Evolutionary conservation across 139 green algal genomes (phyloP).

Genomic region (Chlorella sorokiniana): DNA sequence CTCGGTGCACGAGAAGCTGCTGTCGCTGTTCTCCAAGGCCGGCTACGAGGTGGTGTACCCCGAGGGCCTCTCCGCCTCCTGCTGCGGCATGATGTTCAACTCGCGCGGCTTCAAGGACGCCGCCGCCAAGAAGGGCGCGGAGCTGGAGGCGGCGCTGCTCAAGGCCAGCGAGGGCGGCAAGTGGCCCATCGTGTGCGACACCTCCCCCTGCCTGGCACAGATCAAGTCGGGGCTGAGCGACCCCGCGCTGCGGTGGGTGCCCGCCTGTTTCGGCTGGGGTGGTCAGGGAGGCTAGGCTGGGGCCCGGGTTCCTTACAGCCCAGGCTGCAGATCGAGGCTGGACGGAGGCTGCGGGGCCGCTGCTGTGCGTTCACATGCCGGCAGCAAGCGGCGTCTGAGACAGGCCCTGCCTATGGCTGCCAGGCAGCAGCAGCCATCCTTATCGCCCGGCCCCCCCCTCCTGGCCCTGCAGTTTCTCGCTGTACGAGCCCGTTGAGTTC

Average conservation of each 20-base stretch:
- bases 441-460: not conserved
- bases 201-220: slow-evolving; percentile 87
- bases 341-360: too few relatives aligned
- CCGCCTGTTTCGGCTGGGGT: not conserved
- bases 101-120: slow-evolving; percentile 87
- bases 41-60: slow-evolving; percentile 86
- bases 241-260: slow-evolving; percentile 62
- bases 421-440: too few relatives aligned
- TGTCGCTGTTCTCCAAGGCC: slow-evolving; percentile 89
- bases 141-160: slow-evolving; percentile 84
- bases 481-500: slow-evolving; percentile 98
- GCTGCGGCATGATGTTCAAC: slow-evolving; percentile 98
- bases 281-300: not conserved
- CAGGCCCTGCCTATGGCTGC: too few relatives aligned
- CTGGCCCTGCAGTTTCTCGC: slow-evolving; percentile 62
- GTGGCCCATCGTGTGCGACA: slow-evolving; percentile 93
- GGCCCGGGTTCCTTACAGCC: too few relatives aligned
- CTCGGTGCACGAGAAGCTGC: slow-evolving; percentile 90
- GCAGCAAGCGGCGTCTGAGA: too few relatives aligned
- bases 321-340: too few relatives aligned
- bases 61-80: slow-evolving; percentile 67
- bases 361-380: too few relatives aligned
- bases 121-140: slow-evolving; percentile 59
- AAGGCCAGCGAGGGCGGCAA: slow-evolving; percentile 82
- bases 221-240: slow-evolving; percentile 82